Conservation (phyloP, 139 green algal genomes). For the Chlorella vulgaris region DNA sequence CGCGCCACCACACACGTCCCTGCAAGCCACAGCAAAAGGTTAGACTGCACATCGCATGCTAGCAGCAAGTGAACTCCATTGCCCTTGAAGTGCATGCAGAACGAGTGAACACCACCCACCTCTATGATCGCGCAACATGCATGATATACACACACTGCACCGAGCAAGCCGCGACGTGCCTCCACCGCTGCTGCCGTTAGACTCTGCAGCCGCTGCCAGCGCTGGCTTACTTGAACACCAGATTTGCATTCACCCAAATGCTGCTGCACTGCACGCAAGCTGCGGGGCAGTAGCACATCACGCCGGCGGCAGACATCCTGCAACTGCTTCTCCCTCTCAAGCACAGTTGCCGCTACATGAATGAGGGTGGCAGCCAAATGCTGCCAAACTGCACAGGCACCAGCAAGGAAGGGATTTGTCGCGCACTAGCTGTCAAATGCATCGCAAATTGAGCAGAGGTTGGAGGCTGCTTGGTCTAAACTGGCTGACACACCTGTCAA, state of each 20-base stretch:
- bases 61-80: no score
- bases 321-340: background rate
- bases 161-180: background rate
- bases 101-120: background rate
- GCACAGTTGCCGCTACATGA: background rate
- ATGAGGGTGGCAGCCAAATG: constrained; percentile 5
- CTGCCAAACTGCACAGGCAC: constrained; percentile 12
- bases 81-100: background rate
- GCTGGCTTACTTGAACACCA: background rate
- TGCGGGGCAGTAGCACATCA: background rate
- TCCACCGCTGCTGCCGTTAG: background rate
- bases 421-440: background rate
- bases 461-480: background rate
- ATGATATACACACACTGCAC: background rate
- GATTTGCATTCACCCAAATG: background rate
- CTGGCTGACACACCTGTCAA: background rate
- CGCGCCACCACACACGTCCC: constrained; percentile 19
- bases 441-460: no score
- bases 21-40: background rate
- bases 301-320: background rate
- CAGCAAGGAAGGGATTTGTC: background rate
- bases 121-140: background rate
- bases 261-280: background rate
- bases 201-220: constrained; percentile 4
- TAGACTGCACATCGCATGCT: background rate